phyloP scores from a whole-genome alignment of 2,329 filamentous ascomycete genomes.

The Penicillium sp. region DNA sequence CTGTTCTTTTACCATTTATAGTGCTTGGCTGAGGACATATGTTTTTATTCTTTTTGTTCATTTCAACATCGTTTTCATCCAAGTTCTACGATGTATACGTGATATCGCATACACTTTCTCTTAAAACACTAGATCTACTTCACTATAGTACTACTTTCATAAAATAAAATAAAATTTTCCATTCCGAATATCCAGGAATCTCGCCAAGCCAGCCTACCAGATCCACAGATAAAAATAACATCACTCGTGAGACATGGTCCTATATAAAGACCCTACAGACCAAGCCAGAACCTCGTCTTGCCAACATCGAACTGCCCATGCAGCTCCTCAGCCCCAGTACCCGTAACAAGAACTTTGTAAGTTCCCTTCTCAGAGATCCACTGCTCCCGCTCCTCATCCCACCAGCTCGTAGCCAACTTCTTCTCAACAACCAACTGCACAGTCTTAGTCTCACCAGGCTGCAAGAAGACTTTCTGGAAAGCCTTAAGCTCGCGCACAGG shows the following conservation, averaged over 20 bases:
- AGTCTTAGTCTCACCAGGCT: slow-evolving; percentile 57
- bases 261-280: slow-evolving; percentile 45
- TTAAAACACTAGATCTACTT: background rate
- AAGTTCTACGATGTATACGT: background rate
- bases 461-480: slow-evolving; percentile 63
- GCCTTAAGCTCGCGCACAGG: slow-evolving; percentile 64
- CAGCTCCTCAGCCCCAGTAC: slow-evolving; percentile 54
- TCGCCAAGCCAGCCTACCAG: background rate
- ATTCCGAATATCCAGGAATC: background rate
- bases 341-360: slow-evolving; percentile 62
- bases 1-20: background rate
- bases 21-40: background rate
- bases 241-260: slow-evolving; percentile 2
- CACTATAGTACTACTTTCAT: background rate
- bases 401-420: slow-evolving; percentile 68
- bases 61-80: background rate
- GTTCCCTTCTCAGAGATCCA: slow-evolving; percentile 66
- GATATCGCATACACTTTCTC: background rate
- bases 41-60: background rate
- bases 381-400: slow-evolving; percentile 63
- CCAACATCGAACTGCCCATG: slow-evolving; percentile 55
- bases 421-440: slow-evolving; percentile 57
- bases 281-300: slow-evolving; percentile 67
- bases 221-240: slow-evolving; percentile 3
- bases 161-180: background rate